These are phyloP conservation scores for Phaseolus coccineus DNA, from an alignment of 331 rosid genomes.

Conservation along the genomic window DNA sequence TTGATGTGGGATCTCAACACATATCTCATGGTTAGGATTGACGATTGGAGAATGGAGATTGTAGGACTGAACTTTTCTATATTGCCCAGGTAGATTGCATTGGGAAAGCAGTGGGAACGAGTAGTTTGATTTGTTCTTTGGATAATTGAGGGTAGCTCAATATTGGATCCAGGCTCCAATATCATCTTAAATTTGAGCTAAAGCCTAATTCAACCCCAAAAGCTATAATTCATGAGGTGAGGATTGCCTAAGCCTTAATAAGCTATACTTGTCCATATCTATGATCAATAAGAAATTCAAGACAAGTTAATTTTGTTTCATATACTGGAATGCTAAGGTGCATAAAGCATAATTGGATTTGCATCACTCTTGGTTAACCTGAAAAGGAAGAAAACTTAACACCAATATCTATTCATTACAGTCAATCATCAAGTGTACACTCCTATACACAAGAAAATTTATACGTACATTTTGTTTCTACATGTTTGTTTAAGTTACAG, in stretches of 20 bases:
- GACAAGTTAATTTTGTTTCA: slow-evolving; percentile 28
- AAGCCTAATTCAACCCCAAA: not conserved
- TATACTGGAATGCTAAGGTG: slow-evolving; percentile 1
- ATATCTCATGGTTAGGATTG: not conserved
- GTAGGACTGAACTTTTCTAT: not conserved
- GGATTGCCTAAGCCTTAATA: not conserved
- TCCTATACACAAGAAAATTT: slow-evolving; percentile 19
- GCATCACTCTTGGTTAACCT: slow-evolving; percentile 12
- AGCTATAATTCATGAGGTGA: not conserved
- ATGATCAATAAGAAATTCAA: not conserved
- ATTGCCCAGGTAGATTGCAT: not conserved
- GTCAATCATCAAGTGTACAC: not conserved
- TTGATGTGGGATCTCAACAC: not conserved
- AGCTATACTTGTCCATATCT: not conserved
- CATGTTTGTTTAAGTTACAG: not conserved
- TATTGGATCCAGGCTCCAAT: not conserved
- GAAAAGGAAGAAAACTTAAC: slow-evolving; percentile 9
- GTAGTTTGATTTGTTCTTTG: not conserved
- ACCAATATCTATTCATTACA: slow-evolving; percentile 14
- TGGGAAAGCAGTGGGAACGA: not conserved
- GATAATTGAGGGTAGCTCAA: not conserved
- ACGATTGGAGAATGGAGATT: not conserved
- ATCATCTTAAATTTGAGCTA: not conserved
- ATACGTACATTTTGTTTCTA: not conserved
- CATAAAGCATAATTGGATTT: slow-evolving; percentile 4